Conservation (phyloP, 202 grass and related monocot genomes). For the Setaria viridis region DNA sequence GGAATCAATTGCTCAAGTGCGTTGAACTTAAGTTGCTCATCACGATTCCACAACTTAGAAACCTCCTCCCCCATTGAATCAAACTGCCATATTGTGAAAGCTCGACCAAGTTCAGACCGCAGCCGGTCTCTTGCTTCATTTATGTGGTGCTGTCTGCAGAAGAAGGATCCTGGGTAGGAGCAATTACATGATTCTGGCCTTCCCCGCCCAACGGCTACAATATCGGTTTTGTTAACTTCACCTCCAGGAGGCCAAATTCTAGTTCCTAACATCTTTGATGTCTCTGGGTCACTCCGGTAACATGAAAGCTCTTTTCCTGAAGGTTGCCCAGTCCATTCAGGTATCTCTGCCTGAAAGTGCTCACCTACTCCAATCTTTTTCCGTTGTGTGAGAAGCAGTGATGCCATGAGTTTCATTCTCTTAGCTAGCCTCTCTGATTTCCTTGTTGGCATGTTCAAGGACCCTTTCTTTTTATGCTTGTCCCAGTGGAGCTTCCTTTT, state of each 20-base stretch:
- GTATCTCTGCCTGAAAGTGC: conserved; percentile 86
- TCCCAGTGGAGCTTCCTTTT: conserved; percentile 66
- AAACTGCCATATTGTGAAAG: conserved; percentile 76
- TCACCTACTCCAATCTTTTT: conserved; percentile 79
- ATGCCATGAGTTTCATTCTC: conserved; percentile 63
- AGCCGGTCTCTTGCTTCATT: conserved; percentile 60
- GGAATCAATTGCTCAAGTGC: conserved; percentile 68
- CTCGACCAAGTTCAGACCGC: conserved; percentile 79
- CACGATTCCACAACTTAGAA: conserved; percentile 57
- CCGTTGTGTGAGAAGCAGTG: conserved; percentile 66
- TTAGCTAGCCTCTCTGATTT: conserved; percentile 92
- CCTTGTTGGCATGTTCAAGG: conserved; percentile 58
- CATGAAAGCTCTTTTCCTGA: conserved; percentile 53
- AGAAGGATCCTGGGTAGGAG: conserved; percentile 63
- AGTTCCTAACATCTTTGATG: conserved; percentile 74
- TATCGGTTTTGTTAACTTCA: conserved; percentile 34
- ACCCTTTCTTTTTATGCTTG: conserved; percentile 58
- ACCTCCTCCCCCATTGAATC: conserved; percentile 84
- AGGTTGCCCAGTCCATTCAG: conserved; percentile 63
- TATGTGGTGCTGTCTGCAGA: conserved; percentile 74
- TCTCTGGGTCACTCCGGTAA: conserved; percentile 63
- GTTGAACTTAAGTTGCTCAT: conserved; percentile 71
- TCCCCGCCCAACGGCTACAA: conserved; percentile 50
- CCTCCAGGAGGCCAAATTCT: conserved; percentile 69
- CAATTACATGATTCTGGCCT: conserved; percentile 66